Percentiles rank a stretch among this genome's conserved stretches.
Conservation (phyloP, 108 stramenopile species). For the Cylindrotheca closterium region DNA sequence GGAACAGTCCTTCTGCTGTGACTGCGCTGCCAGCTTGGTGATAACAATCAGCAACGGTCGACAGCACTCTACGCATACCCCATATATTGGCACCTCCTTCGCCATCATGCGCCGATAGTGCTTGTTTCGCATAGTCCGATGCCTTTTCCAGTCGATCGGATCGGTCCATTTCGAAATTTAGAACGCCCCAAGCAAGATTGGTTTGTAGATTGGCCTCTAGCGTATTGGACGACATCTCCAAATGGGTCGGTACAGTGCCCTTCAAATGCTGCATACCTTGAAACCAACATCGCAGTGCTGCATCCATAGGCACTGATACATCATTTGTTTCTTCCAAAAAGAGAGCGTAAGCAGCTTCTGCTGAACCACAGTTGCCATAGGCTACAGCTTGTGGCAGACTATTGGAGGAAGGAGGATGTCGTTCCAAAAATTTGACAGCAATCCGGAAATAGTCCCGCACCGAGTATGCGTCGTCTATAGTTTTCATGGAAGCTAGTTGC, state of each 20-base stretch:
- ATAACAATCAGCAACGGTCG: conserved; percentile 71
- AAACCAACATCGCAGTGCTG: conserved; percentile 36
- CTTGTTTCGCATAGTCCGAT: conserved; percentile 67
- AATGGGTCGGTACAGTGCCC: background rate
- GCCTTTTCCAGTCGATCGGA: conserved; percentile 50
- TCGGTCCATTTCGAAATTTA: conserved; percentile 33
- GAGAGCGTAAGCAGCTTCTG: conserved; percentile 30
- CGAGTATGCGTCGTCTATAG: conserved; percentile 40
- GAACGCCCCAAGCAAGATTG: conserved; percentile 51
- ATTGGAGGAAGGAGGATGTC: conserved; percentile 19
- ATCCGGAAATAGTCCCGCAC: conserved; percentile 45
- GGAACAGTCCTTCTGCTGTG: conserved; percentile 83
- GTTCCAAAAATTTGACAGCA: conserved; percentile 31
- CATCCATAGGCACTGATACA: conserved; percentile 41
- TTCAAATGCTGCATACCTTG: conserved; percentile 26
- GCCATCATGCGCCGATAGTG: conserved; percentile 57
- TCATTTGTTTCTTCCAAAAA: conserved; percentile 38
- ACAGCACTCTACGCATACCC: conserved; percentile 52
- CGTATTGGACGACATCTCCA: conserved; percentile 1
- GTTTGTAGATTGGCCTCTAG: conserved; percentile 25
- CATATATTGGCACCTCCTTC: conserved; percentile 12
- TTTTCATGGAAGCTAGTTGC: conserved; percentile 23
- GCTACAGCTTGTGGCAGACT: conserved; percentile 21
- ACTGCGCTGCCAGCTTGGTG: conserved; percentile 69
- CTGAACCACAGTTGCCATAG: conserved; percentile 31